Conservation (phyloP, 441 rosid species). For the Erodium chrysanthum region DNA sequence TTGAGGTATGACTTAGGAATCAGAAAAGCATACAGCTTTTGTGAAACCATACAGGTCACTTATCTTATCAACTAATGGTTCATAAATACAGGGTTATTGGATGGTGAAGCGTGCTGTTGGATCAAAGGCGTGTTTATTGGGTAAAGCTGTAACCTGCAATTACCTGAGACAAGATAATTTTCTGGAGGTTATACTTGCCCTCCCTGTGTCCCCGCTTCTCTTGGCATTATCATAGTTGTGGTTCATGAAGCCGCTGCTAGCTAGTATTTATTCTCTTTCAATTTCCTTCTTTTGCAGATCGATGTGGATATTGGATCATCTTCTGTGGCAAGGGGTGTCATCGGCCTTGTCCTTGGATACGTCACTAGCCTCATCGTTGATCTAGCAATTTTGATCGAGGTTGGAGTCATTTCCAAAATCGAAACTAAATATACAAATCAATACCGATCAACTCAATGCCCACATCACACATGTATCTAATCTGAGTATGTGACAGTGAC, state of each 20-base stretch:
- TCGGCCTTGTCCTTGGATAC: constrained; percentile 89
- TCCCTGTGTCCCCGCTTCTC: neutral
- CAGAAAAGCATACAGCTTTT: neutral
- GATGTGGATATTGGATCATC: constrained; percentile 99
- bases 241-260: neutral
- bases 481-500: no score
- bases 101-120: constrained; percentile 97
- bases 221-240: neutral
- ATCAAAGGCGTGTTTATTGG: constrained; percentile 82
- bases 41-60: neutral
- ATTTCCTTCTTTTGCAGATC: constrained; percentile 46
- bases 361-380: constrained; percentile 90
- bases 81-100: constrained; percentile 63
- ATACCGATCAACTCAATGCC: no score
- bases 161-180: constrained; percentile 89
- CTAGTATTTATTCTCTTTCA: no score
- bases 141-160: constrained; percentile 95
- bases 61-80: constrained; percentile 8
- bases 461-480: no score
- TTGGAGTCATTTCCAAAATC: no score
- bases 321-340: constrained; percentile 88
- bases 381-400: constrained; percentile 86
- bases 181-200: constrained; percentile 57
- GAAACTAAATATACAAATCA: no score
- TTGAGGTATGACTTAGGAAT: constrained; percentile 36